phyloP scores from a whole-genome alignment of 768 basidiomycete genomes.

The Termitomyces sp. region DNA sequence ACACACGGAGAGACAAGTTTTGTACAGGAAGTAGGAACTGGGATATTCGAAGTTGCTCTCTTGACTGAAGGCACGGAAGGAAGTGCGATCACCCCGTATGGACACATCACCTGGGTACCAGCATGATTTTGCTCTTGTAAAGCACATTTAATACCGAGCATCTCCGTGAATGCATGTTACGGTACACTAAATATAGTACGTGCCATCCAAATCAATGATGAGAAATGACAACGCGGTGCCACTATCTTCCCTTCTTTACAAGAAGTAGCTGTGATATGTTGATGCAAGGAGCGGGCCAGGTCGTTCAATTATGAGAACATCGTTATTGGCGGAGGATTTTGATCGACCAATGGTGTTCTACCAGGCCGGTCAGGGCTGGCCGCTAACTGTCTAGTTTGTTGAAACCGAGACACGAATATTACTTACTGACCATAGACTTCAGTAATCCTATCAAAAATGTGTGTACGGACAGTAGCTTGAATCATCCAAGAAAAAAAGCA shows the following conservation, averaged over 20 bases:
- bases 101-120: slow-evolving; percentile 42
- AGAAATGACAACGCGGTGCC: neutral
- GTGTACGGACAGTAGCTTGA: no score
- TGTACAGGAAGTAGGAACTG: slow-evolving; percentile 24
- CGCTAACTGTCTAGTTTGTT: no score
- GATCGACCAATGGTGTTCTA: neutral
- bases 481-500: no score
- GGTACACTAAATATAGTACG: neutral
- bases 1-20: slow-evolving; percentile 32
- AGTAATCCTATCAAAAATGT: no score
- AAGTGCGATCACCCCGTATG: slow-evolving; percentile 41
- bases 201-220: neutral
- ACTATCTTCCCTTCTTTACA: neutral
- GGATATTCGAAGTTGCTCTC: slow-evolving; percentile 56
- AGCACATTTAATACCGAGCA: neutral
- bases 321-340: neutral
- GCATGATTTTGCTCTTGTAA: neutral
- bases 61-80: slow-evolving; percentile 31
- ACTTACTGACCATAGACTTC: no score
- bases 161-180: no score
- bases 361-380: no score
- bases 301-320: neutral
- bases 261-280: neutral
- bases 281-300: neutral
- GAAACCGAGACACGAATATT: no score